A percentile compares a stretch with the other conserved stretches of the same genome.
phyloP scores from a whole-genome alignment of 1,284 basidiomycete species.

The Erythrobasidium hasegawianum region DNA sequence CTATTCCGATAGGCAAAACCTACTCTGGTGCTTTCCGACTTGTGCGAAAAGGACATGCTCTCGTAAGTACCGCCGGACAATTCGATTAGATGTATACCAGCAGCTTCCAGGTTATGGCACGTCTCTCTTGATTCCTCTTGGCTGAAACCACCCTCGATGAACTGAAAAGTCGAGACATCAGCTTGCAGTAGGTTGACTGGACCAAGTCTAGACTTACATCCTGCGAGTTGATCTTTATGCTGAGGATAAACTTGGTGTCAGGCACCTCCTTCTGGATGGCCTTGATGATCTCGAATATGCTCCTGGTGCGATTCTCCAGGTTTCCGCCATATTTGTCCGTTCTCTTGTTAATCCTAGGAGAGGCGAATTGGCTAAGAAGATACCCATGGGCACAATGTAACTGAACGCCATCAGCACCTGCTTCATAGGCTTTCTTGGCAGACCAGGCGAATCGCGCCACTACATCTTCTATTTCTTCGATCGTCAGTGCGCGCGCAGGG shows the following conservation, averaged over 20 bases:
- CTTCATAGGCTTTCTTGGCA: constrained; percentile 48
- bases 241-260: constrained; percentile 52
- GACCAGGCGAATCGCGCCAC: constrained; percentile 50
- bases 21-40: constrained; percentile 48
- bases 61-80: constrained; percentile 55
- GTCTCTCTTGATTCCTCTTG: constrained; percentile 54
- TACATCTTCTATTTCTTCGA: constrained; percentile 40
- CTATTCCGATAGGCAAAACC: not conserved
- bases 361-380: constrained; percentile 56
- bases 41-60: constrained; percentile 45
- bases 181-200: constrained; percentile 40
- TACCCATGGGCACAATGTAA: constrained; percentile 42
- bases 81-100: constrained; percentile 57
- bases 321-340: constrained; percentile 52
- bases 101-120: constrained; percentile 53
- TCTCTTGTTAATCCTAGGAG: constrained; percentile 59
- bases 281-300: constrained; percentile 49
- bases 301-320: constrained; percentile 51
- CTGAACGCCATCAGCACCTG: constrained; percentile 49
- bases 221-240: constrained; percentile 55
- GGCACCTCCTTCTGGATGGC: constrained; percentile 49
- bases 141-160: constrained; percentile 48
- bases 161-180: too few species aligned
- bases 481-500: constrained; percentile 13
- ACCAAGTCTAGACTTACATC: constrained; percentile 48